Evolutionary conservation across 768 basidiomycete genomes (phyloP).

Genomic region (Tulasnella sp.): DNA sequence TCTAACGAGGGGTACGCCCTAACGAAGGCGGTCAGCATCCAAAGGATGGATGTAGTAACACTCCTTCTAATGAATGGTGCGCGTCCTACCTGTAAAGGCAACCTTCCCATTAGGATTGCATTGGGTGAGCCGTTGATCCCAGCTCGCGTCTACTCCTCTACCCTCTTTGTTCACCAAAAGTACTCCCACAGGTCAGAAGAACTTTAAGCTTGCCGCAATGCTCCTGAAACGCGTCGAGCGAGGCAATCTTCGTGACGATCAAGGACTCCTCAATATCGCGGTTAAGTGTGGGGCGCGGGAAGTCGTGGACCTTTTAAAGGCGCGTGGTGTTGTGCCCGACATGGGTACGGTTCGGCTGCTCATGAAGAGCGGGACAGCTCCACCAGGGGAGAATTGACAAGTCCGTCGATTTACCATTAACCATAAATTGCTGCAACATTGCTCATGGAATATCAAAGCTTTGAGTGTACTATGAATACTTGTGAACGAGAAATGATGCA

Average conservation of each 20-base stretch:
- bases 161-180: neutral
- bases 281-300: no score
- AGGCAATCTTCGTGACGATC: no score
- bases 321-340: slow-evolving; percentile 40
- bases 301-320: no score
- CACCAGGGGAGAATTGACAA: no score
- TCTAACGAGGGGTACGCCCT: slow-evolving; percentile 75
- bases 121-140: slow-evolving; percentile 39
- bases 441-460: no score
- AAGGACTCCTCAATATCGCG: no score
- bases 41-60: slow-evolving; percentile 50
- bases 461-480: no score
- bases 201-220: slow-evolving; percentile 42
- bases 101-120: slow-evolving; percentile 63
- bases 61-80: slow-evolving; percentile 67
- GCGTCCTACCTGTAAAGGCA: slow-evolving; percentile 50
- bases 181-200: slow-evolving; percentile 32
- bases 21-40: slow-evolving; percentile 60
- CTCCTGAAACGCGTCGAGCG: neutral
- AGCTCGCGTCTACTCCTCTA: neutral
- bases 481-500: neutral
- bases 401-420: no score
- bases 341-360: slow-evolving; percentile 48
- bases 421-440: no score
- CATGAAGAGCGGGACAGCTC: no score